These are phyloP conservation scores for Chamaecyparis obtusa DNA, from an alignment of 75 land plant species.

Conservation along the genomic window DNA sequence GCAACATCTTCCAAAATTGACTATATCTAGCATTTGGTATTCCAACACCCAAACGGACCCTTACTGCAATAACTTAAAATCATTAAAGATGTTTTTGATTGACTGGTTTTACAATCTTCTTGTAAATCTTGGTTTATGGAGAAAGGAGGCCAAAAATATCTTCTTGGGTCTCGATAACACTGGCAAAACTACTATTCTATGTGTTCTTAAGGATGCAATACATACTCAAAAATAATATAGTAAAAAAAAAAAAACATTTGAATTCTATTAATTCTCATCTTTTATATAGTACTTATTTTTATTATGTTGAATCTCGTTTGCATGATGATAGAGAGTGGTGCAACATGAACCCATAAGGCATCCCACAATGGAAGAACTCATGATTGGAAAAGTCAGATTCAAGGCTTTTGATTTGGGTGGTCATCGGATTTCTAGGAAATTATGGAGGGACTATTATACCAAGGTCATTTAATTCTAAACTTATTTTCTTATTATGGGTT, in stretches of 20 bases:
- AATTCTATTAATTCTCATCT: no score
- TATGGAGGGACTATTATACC: slow-evolving; percentile 17
- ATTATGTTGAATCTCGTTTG: not conserved
- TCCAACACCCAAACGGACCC: no score
- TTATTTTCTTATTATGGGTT: no score
- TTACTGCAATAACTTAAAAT: not conserved
- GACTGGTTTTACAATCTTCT: not conserved
- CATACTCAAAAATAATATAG: not conserved
- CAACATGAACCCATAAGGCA: not conserved
- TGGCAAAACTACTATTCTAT: not conserved
- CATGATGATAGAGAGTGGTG: not conserved
- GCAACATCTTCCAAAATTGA: no score
- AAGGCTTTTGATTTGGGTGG: slow-evolving; percentile 43
- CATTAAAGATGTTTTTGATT: not conserved
- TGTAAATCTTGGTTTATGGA: not conserved
- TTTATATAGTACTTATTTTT: no score
- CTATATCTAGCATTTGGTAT: no score
- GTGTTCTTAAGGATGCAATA: not conserved
- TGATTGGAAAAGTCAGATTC: slow-evolving; percentile 30
- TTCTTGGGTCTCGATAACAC: not conserved
- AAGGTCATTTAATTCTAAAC: not conserved
- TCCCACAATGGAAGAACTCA: not conserved
- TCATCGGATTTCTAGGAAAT: slow-evolving; percentile 39
- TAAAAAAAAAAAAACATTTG: no score
- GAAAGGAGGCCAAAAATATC: not conserved